Evolutionary conservation across 2,329 filamentous ascomycete genomes (phyloP), one percentile per base, ranked within the genome.

Genomic region (Hypoxylon sp.): DNA sequence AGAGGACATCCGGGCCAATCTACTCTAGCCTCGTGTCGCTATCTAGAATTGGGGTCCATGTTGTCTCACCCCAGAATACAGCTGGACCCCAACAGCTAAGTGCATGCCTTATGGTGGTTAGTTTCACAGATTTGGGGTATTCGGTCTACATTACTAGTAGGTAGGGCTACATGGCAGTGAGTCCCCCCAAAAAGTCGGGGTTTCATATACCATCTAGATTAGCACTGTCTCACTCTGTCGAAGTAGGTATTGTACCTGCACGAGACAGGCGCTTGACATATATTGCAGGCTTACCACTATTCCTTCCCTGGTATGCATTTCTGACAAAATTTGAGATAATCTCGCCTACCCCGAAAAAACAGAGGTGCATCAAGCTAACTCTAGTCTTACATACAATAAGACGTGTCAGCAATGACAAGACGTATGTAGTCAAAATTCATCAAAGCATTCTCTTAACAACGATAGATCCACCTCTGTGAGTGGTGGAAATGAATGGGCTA

Each of bases 11-110:
- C 60, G 66, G 35, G 26, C 69, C 69, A 71, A 71, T 69, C 69
- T 67, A 59, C 63, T 66, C 33, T 52, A 65, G 65, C 65, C 65
- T 71, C 63, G 66, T 71, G 63, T 71, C 53, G 69, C 56, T 57
- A 22, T 67, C 63, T 26, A 71, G 64, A 57, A 24, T 75, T 73
- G 73, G 73, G 73, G 74, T 73, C 74, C 50, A 61, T 73, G 67
- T 35, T 56, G 59, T 68, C 50, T 66, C 50, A 65, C 70, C 65
- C 62, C 70, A 65, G 47, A 58, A 24, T 26, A 3, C 37, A 50
- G 26, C 39, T 67, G 51, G 65, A 65, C 62, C 68, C 65, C 65
- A 68, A 68, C 53, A 61, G 35, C 51, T 57, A 37, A 50, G 26
- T n/a, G 50, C 53, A 46, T 51, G 68, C 64, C 53, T 55, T 61